These are phyloP conservation scores for Haplosporangium sp. DNA, from an alignment of 371 early-diverging fungal genomes.

Conservation along the genomic window DNA sequence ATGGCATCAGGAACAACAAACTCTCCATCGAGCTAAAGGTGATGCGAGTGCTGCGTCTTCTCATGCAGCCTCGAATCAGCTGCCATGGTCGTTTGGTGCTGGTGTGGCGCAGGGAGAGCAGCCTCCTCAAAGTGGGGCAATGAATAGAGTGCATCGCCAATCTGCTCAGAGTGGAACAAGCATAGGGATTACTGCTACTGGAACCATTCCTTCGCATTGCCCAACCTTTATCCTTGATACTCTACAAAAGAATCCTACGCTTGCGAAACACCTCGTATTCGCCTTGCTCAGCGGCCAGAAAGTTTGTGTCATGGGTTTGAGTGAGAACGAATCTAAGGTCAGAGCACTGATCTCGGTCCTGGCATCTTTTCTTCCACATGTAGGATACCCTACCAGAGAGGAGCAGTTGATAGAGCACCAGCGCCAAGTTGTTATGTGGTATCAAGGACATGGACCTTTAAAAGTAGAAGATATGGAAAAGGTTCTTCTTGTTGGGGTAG, in stretches of 20 bases:
- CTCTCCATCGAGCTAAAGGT: conserved; percentile 39
- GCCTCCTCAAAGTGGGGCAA: background rate
- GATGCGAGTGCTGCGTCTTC: background rate
- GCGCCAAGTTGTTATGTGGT: conserved; percentile 38
- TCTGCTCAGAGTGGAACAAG: conserved; percentile 43
- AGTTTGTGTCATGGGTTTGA: conserved; percentile 45
- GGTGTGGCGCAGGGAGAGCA: conserved; percentile 30
- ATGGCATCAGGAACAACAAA: conserved; percentile 55
- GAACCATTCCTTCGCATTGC: conserved; percentile 6
- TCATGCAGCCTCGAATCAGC: conserved; percentile 18
- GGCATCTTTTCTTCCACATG: conserved; percentile 42
- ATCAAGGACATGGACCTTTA: conserved; percentile 32
- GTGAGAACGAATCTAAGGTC: conserved; percentile 62
- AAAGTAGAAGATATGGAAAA: conserved; percentile 39
- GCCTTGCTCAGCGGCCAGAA: conserved; percentile 43
- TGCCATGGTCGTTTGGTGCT: conserved; percentile 33
- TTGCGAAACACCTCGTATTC: conserved; percentile 40
- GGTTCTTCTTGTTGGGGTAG: conserved; percentile 38
- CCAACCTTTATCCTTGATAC: conserved; percentile 35
- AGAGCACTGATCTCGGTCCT: conserved; percentile 58
- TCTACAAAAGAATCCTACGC: conserved; percentile 23
- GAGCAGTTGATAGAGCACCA: conserved; percentile 53
- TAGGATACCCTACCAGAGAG: conserved; percentile 41
- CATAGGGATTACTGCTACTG: conserved; percentile 18
- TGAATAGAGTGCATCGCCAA: conserved; percentile 18